phyloP scores from a whole-genome alignment of 768 basidiomycete genomes.

The Erythrobasidium yunnanense region DNA sequence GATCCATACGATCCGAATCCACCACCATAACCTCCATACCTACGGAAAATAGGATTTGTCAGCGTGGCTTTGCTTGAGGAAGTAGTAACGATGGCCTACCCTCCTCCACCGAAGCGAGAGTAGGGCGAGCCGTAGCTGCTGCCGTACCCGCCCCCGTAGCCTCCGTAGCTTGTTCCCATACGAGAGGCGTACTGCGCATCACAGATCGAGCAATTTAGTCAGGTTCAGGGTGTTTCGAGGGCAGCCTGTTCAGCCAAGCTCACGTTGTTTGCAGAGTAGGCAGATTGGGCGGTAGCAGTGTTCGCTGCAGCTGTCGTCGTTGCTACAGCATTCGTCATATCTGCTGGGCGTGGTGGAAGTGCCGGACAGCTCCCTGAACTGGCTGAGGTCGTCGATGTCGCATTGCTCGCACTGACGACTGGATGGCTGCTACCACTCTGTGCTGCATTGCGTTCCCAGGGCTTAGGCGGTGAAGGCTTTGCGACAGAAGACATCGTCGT shows the following conservation, averaged over 20 bases:
- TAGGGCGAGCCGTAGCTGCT: not conserved
- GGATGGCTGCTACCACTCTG: not conserved
- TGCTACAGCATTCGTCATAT: conserved; percentile 13
- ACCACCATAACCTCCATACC: conserved; percentile 22
- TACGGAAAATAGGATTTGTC: not conserved
- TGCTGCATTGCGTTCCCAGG: conserved; percentile 9
- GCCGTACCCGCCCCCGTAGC: conserved; percentile 5
- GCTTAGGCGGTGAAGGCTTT: conserved; percentile 9
- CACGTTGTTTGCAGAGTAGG: not conserved
- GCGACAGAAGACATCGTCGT: not conserved
- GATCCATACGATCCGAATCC: conserved; percentile 28
- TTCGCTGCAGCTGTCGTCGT: no score
- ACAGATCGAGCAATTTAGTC: not conserved
- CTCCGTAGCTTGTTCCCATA: conserved; percentile 5
- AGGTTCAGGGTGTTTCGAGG: no score
- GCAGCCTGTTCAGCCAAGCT: not conserved
- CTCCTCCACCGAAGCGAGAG: not conserved
- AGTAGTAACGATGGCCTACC: not conserved
- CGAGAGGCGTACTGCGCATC: not conserved
- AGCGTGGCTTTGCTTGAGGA: not conserved
- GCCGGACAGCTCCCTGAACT: not conserved
- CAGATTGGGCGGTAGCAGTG: not conserved
- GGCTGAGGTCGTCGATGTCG: not conserved
- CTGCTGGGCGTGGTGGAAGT: conserved; percentile 4
- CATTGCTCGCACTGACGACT: not conserved